These are phyloP conservation scores for Tuctoria greenei DNA, from an alignment of 176 grass and related monocot species.

Conservation along the genomic window DNA sequence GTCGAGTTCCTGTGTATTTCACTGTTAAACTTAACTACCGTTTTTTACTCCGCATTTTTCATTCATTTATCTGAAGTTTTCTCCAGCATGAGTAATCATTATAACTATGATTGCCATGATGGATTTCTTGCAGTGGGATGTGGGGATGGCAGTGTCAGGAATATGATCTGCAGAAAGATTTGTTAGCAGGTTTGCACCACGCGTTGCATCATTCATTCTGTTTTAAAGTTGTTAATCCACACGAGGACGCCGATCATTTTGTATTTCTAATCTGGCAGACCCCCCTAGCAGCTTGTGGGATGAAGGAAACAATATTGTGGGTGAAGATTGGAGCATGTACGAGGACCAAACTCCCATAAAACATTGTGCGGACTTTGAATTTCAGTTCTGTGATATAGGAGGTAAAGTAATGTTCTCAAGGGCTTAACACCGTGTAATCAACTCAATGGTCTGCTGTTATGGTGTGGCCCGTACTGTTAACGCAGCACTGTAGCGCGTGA, in stretches of 20 bases:
- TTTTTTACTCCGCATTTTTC: background rate
- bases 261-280: slow-evolving; percentile 46
- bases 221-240: background rate
- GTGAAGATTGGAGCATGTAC: slow-evolving; percentile 55
- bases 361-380: slow-evolving; percentile 69
- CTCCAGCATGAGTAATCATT: background rate
- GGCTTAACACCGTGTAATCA: slow-evolving; percentile 1
- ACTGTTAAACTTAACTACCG: background rate
- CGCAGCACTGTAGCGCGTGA: too few species aligned
- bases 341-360: slow-evolving; percentile 90
- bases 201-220: slow-evolving; percentile 16
- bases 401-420: slow-evolving; percentile 45
- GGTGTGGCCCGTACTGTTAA: too few species aligned
- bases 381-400: slow-evolving; percentile 55
- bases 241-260: background rate
- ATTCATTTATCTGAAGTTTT: background rate
- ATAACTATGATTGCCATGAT: slow-evolving; percentile 3
- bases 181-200: slow-evolving; percentile 50
- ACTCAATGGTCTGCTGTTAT: background rate
- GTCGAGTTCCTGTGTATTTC: background rate
- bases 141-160: slow-evolving; percentile 72
- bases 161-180: slow-evolving; percentile 60
- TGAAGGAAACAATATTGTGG: slow-evolving; percentile 46
- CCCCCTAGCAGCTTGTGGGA: slow-evolving; percentile 57
- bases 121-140: slow-evolving; percentile 54